Evolutionary conservation across 2,329 filamentous ascomycete species (phyloP).

Genomic region (Cytospora schulzeri): DNA sequence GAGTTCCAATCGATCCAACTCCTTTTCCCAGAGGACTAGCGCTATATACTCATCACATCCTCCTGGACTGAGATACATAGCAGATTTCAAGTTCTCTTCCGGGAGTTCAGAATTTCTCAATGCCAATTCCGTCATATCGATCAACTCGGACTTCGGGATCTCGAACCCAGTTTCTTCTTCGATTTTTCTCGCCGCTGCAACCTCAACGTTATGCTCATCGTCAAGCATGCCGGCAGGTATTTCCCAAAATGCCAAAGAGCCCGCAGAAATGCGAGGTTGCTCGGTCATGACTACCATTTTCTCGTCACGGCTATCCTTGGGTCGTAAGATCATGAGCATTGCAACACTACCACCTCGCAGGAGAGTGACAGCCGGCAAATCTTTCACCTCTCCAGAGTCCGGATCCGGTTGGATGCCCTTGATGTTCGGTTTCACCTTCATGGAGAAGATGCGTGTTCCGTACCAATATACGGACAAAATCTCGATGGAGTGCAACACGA

Average conservation of each 20-base stretch:
- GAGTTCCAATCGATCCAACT: constrained; percentile 52
- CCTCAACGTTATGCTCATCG: constrained; percentile 54
- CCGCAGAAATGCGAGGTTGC: constrained; percentile 58
- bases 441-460: not conserved
- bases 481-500: not conserved
- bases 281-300: constrained; percentile 60
- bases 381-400: no score
- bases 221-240: constrained; percentile 65
- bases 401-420: not conserved
- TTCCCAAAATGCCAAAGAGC: constrained; percentile 59
- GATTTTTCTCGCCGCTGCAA: constrained; percentile 61
- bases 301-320: constrained; percentile 53
- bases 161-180: constrained; percentile 59
- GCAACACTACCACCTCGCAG: constrained; percentile 62
- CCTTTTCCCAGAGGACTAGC: constrained; percentile 58
- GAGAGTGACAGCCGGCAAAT: constrained; percentile 37
- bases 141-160: constrained; percentile 51
- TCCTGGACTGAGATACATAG: constrained; percentile 60
- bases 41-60: constrained; percentile 63
- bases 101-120: constrained; percentile 33
- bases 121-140: constrained; percentile 54
- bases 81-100: constrained; percentile 44
- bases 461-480: not conserved
- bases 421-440: not conserved
- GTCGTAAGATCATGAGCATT: constrained; percentile 59